Evolutionary conservation across 352 stramenopile species (phyloP).

Genomic region (Pythium rhizo-oryzae): DNA sequence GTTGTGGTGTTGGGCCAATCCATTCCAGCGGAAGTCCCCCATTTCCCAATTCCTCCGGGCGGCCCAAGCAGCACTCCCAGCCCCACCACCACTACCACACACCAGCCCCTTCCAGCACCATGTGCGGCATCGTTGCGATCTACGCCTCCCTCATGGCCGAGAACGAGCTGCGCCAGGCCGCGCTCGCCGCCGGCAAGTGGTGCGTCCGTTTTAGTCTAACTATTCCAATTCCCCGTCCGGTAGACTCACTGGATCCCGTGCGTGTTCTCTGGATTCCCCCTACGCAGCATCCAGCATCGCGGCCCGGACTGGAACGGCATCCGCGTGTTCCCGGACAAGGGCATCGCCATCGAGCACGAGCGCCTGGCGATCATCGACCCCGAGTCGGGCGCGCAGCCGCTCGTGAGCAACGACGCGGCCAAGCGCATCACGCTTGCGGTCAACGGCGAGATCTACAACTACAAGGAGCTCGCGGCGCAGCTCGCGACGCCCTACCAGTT

Average conservation of each 20-base stretch:
- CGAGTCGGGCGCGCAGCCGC: constrained; percentile 93
- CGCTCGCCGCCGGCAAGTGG: constrained; percentile 95
- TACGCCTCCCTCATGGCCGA: constrained; percentile 95
- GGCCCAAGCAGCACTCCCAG: too few species aligned
- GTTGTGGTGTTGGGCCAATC: background rate
- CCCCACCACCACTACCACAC: background rate
- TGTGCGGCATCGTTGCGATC: constrained; percentile 99
- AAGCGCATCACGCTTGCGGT: constrained; percentile 93
- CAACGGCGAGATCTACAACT: constrained; percentile 99
- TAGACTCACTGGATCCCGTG: too few species aligned
- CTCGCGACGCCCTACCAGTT: constrained; percentile 92
- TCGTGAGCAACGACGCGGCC: constrained; percentile 85
- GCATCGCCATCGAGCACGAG: constrained; percentile 95
- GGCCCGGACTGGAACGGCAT: constrained; percentile 97
- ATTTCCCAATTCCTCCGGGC: too few species aligned
- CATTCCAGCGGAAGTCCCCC: background rate
- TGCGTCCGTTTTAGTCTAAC: constrained; percentile 28
- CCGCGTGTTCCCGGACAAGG: constrained; percentile 72
- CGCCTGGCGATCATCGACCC: constrained; percentile 99
- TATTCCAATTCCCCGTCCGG: too few species aligned
- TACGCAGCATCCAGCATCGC: constrained; percentile 91
- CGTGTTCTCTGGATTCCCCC: background rate
- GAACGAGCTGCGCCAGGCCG: constrained; percentile 91
- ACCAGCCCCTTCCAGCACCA: constrained; percentile 68
- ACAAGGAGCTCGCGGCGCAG: constrained; percentile 93